A percentile compares a stretch with the other conserved stretches of the same genome.
Conservation (phyloP, 2,329 filamentous ascomycete species). For the Ceratocystis diversiconidia region DNA sequence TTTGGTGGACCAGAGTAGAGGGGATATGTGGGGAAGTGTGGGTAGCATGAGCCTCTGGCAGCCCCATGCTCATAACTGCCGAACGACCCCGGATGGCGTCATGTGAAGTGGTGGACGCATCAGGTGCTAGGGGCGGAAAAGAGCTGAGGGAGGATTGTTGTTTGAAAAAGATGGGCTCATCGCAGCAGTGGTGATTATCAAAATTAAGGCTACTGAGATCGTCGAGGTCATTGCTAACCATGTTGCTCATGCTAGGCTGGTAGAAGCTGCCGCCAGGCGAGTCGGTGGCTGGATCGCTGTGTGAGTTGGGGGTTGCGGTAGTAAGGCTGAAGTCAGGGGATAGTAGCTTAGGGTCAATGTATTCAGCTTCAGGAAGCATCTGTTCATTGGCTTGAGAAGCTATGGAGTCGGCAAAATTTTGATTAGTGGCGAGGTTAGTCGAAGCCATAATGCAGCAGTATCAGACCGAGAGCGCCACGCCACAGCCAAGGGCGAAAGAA, state of each 20-base stretch:
- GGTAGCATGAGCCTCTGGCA: not conserved
- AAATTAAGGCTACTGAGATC: not conserved
- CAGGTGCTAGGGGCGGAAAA: not conserved
- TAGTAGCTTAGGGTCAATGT: slow-evolving; percentile 6
- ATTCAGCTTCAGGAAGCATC: not conserved
- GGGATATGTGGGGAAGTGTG: not conserved
- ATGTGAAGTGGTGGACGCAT: not conserved
- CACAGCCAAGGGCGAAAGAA: not conserved
- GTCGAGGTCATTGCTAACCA: not conserved
- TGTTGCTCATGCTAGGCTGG: not conserved
- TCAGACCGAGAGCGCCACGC: not conserved
- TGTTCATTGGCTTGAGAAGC: not conserved
- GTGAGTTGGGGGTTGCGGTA: not conserved
- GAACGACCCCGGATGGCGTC: not conserved
- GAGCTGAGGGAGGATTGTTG: not conserved
- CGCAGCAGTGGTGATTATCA: not conserved
- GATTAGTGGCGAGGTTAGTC: not conserved
- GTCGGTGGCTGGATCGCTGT: not conserved
- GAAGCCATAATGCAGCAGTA: not conserved
- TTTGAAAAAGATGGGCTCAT: not conserved
- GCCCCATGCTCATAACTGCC: not conserved
- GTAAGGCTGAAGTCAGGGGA: not conserved
- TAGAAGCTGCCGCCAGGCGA: not conserved
- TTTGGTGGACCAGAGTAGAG: not conserved
- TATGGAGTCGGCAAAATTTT: not conserved